Base-by-base conservation (phyloP, 495 filamentous ascomycete genomes). In the Niebla homalea region DNA sequence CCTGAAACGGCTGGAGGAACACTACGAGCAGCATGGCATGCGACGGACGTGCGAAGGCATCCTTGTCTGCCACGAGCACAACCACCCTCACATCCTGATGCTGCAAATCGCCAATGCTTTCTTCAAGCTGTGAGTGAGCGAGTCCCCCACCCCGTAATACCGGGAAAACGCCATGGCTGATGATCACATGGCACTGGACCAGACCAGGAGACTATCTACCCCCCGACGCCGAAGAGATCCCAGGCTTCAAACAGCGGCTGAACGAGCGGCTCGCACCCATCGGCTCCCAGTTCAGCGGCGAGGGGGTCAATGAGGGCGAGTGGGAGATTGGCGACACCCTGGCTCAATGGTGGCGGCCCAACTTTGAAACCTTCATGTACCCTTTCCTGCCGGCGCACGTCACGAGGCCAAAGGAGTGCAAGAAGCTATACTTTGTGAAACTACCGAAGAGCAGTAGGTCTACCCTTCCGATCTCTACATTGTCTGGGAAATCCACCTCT, bases 311-410 rank as follows among this genome's bases (percentile, higher is more conserved):
- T 51, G 78, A 83, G 51, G 45, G 45, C 19, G 87, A 93, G 56
- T 98, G 92, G 92, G 75, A 93, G 61, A 83, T 98, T 62, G 85
- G 83, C 50, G 89, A 96, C 58, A 93, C 88, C 3, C 75, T 98
- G 42, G 90, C 92, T 36, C 89, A 94, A 69, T 98, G 93, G 92
- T 98, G 89, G 89, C 74, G 92, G 23, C 92, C 92, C 38, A 97
- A 95, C 69, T 95, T 97, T 61, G 92, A 98, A 71, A 98, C 92
- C 1, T 97, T 96, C 72, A 96, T 96, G 92, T 98, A 98, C 65
- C 92, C 92, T 0, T 98, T 94, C 67, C 80, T 95, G 40, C 92
- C 92, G 6, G 85, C 88, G 16, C 92, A 98, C 65, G 85, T 94
- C 50, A 94, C 92, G 8, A 76, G 93, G 38, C 92, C 92, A 16